Conservation (phyloP, 2,329 filamentous ascomycete genomes). For the Mycosphaerelloides madeirae region DNA sequence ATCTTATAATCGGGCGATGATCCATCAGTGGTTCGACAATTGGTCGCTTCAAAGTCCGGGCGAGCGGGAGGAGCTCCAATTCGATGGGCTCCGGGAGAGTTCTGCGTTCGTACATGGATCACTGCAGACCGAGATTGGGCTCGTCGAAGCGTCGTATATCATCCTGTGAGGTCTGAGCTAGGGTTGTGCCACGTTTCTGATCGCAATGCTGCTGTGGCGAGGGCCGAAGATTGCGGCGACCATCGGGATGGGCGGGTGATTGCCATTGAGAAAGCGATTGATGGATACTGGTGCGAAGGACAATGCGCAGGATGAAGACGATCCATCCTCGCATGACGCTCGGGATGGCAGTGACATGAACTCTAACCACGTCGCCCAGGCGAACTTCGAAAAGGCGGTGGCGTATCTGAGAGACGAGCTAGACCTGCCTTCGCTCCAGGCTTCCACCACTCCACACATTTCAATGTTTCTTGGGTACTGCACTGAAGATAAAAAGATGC, state of each 20-base stretch:
- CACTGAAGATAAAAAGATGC: not conserved
- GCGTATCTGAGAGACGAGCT: not conserved
- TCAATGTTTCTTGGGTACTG: not conserved
- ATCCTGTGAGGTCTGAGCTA: conserved; percentile 51
- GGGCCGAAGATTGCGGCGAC: conserved; percentile 2
- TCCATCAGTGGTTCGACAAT: conserved; percentile 52
- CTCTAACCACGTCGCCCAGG: no score
- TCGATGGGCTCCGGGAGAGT: conserved; percentile 44
- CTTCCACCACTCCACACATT: not conserved
- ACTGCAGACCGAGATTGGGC: conserved; percentile 2
- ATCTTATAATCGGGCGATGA: conserved; percentile 39
- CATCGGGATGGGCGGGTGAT: conserved; percentile 12
- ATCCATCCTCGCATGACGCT: not conserved
- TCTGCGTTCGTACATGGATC: conserved; percentile 22
- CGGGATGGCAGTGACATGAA: not conserved
- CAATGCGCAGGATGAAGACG: not conserved
- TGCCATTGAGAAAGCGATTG: conserved; percentile 6
- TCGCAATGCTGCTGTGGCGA: conserved; percentile 37
- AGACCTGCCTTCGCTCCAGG: not conserved
- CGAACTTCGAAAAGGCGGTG: not conserved
- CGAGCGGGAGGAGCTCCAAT: conserved; percentile 38
- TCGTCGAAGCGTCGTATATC: conserved; percentile 35
- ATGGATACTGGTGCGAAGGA: not conserved
- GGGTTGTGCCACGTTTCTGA: conserved; percentile 47
- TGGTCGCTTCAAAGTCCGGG: conserved; percentile 24